A percentile compares a stretch with the other conserved stretches of the same genome.
These are phyloP conservation scores for Sarocladium kiliense DNA, from an alignment of 2,329 filamentous ascomycete species.

Conservation along the genomic window DNA sequence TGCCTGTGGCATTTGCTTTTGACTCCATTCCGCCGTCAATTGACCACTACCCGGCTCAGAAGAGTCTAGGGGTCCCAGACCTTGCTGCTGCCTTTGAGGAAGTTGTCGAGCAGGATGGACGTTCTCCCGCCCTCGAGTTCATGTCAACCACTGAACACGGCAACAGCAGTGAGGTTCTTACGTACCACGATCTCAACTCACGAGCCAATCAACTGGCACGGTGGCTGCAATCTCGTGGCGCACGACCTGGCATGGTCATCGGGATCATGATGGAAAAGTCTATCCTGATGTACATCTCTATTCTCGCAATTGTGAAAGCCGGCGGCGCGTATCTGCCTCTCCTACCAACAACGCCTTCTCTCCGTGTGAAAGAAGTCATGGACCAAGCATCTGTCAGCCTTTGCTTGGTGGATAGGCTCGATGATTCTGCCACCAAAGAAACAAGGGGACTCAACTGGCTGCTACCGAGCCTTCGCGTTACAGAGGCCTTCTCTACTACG, in stretches of 20 bases:
- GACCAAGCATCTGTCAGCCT: slow-evolving; percentile 47
- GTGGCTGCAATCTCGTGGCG: slow-evolving; percentile 42
- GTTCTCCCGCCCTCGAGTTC: slow-evolving; percentile 62
- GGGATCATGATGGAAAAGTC: slow-evolving; percentile 77
- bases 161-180: slow-evolving; percentile 29
- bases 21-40: neutral
- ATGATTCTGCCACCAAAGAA: slow-evolving; percentile 11
- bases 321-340: slow-evolving; percentile 79
- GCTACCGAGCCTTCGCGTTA: neutral
- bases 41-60: slow-evolving; percentile 10
- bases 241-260: slow-evolving; percentile 53
- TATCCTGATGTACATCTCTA: slow-evolving; percentile 62
- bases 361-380: slow-evolving; percentile 58
- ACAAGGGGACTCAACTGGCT: neutral
- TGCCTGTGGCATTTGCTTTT: neutral
- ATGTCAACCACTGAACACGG: slow-evolving; percentile 19
- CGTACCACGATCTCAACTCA: slow-evolving; percentile 60
- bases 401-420: slow-evolving; percentile 35
- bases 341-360: slow-evolving; percentile 62
- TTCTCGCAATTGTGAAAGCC: slow-evolving; percentile 69
- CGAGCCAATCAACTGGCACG: slow-evolving; percentile 59
- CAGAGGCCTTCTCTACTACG: neutral
- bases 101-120: slow-evolving; percentile 41
- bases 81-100: slow-evolving; percentile 51
- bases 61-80: slow-evolving; percentile 31